phyloP scores from a whole-genome alignment of 805 yeast species.

The Candida xyloterini region DNA sequence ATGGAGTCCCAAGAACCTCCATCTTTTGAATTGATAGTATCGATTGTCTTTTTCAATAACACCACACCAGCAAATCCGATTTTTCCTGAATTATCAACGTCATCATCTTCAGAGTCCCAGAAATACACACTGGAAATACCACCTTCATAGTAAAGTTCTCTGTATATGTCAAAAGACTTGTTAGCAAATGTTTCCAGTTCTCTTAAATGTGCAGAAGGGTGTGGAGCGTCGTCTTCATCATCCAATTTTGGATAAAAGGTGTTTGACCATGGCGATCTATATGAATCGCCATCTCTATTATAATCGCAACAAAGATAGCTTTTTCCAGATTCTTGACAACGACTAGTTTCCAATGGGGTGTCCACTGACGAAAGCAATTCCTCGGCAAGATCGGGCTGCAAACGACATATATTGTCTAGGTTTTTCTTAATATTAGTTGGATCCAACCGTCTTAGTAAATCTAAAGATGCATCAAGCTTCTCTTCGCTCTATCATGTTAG shows the following conservation, averaged over 20 bases:
- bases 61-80: slow-evolving; percentile 88
- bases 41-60: slow-evolving; percentile 64
- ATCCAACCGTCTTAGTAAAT: slow-evolving; percentile 69
- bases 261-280: slow-evolving; percentile 89
- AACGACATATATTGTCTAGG: slow-evolving; percentile 45
- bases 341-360: slow-evolving; percentile 62
- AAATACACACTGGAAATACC: slow-evolving; percentile 86
- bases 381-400: slow-evolving; percentile 72
- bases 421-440: slow-evolving; percentile 55
- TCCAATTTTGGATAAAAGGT: slow-evolving; percentile 53
- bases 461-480: slow-evolving; percentile 73
- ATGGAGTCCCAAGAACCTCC: slow-evolving; percentile 85
- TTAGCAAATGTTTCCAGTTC: slow-evolving; percentile 78
- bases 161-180: slow-evolving; percentile 86
- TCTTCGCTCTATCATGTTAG: slow-evolving; percentile 36
- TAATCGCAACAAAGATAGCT: slow-evolving; percentile 85
- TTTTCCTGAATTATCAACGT: slow-evolving; percentile 41
- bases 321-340: slow-evolving; percentile 56
- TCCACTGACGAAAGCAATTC: slow-evolving; percentile 86
- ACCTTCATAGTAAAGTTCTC: slow-evolving; percentile 94
- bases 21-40: slow-evolving; percentile 38
- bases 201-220: slow-evolving; percentile 65
- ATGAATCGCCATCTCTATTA: slow-evolving; percentile 91
- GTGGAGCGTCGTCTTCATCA: slow-evolving; percentile 66
- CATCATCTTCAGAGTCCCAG: slow-evolving; percentile 79